Percentiles rank a stretch among this genome's conserved stretches.
Evolutionary conservation across 306 rosid species (phyloP).

Genomic region (Carpinus fangiana): DNA sequence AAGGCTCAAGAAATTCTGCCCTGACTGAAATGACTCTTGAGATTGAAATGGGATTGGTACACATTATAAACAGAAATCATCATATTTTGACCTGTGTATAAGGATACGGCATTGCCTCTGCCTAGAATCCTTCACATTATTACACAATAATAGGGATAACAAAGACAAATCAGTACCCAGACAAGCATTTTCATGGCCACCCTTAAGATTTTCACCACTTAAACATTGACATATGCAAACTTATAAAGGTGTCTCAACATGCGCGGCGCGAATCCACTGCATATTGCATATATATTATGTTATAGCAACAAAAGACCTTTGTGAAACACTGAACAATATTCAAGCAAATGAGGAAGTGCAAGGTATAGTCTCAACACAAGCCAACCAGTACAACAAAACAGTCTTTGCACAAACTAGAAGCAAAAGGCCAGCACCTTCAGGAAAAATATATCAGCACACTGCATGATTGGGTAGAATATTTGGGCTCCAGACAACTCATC

Average conservation of each 20-base stretch:
- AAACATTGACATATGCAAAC: background rate
- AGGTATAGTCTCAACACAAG: background rate
- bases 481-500: constrained; percentile 84
- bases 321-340: background rate
- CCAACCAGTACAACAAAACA: background rate
- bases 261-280: background rate
- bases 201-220: background rate
- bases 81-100: background rate
- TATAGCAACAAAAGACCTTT: background rate
- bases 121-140: background rate
- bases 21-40: background rate
- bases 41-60: background rate
- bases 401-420: background rate
- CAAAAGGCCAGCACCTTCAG: constrained; percentile 52
- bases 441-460: constrained; percentile 92
- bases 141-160: background rate
- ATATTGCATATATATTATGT: background rate
- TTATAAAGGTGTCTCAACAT: background rate
- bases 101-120: background rate
- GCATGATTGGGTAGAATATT: constrained; percentile 92
- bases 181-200: background rate
- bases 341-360: constrained; percentile 2
- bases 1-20: background rate
- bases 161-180: background rate
- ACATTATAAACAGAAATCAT: background rate